Evolutionary conservation across 441 rosid species (phyloP).

Genomic region (Pelargonium cotyledonis): DNA sequence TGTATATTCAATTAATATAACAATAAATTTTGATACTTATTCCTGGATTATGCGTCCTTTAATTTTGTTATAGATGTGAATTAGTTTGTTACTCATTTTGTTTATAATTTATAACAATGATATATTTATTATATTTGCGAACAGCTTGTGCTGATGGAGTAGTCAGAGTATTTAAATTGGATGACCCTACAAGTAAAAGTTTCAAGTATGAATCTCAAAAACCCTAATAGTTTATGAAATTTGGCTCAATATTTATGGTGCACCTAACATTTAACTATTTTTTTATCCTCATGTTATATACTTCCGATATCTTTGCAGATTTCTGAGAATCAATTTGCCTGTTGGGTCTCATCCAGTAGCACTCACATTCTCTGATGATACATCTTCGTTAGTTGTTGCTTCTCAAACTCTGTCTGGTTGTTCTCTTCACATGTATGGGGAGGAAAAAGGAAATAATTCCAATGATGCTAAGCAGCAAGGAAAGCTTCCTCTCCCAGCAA

Average conservation of each 20-base stretch:
- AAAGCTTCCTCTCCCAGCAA: conserved; percentile 80
- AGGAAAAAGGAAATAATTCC: conserved; percentile 51
- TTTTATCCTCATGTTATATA: conserved; percentile 12
- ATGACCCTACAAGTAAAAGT: conserved; percentile 90
- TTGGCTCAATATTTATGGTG: conserved; percentile 4
- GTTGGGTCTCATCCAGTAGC: conserved; percentile 88
- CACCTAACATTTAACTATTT: conserved; percentile 4
- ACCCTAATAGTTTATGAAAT: neutral
- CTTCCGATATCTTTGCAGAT: conserved; percentile 35
- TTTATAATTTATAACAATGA: neutral
- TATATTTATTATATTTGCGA: conserved; percentile 10
- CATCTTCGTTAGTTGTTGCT: conserved; percentile 75
- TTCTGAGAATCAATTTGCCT: conserved; percentile 71
- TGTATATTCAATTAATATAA: too few species aligned
- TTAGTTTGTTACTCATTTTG: neutral
- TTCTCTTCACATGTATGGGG: conserved; percentile 82
- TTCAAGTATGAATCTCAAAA: conserved; percentile 56
- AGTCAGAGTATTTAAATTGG: conserved; percentile 80
- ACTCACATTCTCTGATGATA: conserved; percentile 65
- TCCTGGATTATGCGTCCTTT: neutral
- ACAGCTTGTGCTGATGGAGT: conserved; percentile 91
- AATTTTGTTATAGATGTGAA: neutral
- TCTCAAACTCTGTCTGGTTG: conserved; percentile 55
- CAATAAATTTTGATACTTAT: neutral
- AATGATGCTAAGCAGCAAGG: conserved; percentile 52